phyloP scores from a whole-genome alignment of 768 basidiomycete genomes.

The Rubroboletus satanas region DNA sequence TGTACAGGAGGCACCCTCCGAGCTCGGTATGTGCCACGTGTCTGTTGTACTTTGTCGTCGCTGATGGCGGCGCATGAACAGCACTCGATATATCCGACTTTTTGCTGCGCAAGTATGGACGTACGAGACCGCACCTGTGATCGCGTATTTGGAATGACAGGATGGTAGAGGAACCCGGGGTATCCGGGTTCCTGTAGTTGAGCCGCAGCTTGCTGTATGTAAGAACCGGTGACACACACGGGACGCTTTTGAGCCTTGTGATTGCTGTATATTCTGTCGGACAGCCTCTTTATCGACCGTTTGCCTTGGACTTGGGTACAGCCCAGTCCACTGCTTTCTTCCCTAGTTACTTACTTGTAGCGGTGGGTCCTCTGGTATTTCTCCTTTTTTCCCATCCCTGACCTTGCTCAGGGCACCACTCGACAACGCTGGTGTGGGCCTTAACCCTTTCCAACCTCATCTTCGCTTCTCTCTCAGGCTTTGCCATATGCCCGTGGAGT shows the following conservation, averaged over 20 bases:
- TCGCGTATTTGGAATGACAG: not conserved
- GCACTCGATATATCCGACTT: slow-evolving; percentile 28
- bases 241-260: not conserved
- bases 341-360: not conserved
- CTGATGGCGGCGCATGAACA: slow-evolving; percentile 1
- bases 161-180: not conserved
- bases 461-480: not conserved
- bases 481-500: not conserved
- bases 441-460: slow-evolving; percentile 4
- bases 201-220: not conserved
- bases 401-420: slow-evolving; percentile 4
- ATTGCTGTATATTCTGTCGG: not conserved
- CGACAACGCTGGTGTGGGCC: slow-evolving; percentile 5
- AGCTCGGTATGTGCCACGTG: slow-evolving; percentile 24
- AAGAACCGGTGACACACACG: not conserved
- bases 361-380: not conserved
- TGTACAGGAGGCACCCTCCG: slow-evolving; percentile 27
- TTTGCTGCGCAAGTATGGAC: slow-evolving; percentile 12
- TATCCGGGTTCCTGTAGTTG: not conserved
- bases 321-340: not conserved
- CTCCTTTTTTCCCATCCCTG: not conserved
- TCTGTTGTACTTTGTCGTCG: not conserved
- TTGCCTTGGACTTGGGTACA: not conserved
- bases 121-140: not conserved
- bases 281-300: too few relatives aligned